Evolutionary conservation across 345 rosid species (phyloP).

Genomic region (Salix dunnii): DNA sequence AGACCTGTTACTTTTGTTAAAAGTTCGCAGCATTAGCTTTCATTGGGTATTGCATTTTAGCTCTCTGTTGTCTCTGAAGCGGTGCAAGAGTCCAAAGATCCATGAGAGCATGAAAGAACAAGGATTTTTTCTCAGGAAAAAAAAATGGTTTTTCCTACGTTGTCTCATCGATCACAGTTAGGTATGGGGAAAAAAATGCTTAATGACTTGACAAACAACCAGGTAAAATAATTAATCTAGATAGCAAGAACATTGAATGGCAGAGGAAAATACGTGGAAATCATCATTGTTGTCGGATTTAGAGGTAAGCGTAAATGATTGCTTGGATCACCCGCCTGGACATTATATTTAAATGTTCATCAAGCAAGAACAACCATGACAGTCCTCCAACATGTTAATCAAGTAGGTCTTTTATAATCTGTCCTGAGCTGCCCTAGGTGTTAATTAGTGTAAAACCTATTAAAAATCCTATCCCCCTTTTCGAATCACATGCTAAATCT

Average conservation of each 20-base stretch:
- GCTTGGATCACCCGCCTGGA: background rate
- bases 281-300: background rate
- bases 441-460: background rate
- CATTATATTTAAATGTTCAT: background rate
- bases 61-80: too few species aligned
- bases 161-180: background rate
- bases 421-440: background rate
- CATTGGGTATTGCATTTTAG: too few species aligned
- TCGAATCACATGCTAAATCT: background rate
- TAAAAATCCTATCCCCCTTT: background rate
- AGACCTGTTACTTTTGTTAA: background rate
- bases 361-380: background rate
- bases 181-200: background rate
- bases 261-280: background rate
- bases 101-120: background rate
- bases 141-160: background rate
- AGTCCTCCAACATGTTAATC: background rate
- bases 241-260: background rate
- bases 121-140: background rate
- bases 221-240: too few species aligned
- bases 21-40: background rate
- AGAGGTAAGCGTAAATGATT: background rate
- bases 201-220: too few species aligned
- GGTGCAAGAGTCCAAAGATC: background rate
- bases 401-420: background rate